phyloP scores from a whole-genome alignment of 2,329 filamentous ascomycete genomes.

The Verticillium albo-atrum region DNA sequence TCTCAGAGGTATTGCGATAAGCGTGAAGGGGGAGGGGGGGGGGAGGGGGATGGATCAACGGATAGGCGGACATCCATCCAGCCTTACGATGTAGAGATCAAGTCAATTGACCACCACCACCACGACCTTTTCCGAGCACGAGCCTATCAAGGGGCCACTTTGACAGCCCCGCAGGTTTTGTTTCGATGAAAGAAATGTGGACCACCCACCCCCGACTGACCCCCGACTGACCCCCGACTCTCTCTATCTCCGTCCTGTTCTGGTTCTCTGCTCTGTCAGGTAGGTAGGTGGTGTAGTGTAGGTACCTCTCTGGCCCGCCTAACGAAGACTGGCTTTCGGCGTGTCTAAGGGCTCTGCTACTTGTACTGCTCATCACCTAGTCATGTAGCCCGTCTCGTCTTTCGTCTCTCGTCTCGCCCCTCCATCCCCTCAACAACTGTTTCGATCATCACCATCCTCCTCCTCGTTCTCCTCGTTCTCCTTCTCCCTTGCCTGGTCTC shows the following conservation, averaged over 20 bases:
- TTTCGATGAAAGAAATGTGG: not conserved
- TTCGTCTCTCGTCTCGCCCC: not conserved
- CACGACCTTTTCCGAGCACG: not conserved
- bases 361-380: not conserved
- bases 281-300: not conserved
- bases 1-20: too few relatives aligned
- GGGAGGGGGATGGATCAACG: too few relatives aligned
- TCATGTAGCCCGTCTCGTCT: not conserved
- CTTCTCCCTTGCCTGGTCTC: not conserved
- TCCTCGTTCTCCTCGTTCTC: not conserved
- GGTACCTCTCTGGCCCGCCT: not conserved
- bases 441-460: not conserved
- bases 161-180: not conserved
- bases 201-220: not conserved
- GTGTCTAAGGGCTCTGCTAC: not conserved
- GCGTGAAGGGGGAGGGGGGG: too few relatives aligned
- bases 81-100: not conserved
- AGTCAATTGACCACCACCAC: not conserved
- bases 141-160: not conserved
- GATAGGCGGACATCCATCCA: not conserved
- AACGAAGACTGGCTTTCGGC: too few relatives aligned
- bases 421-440: not conserved
- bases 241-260: too few relatives aligned
- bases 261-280: too few relatives aligned
- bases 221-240: too few relatives aligned